These are phyloP conservation scores for Penicillium lividum DNA, from an alignment of 495 filamentous ascomycete genomes.

Conservation along the genomic window DNA sequence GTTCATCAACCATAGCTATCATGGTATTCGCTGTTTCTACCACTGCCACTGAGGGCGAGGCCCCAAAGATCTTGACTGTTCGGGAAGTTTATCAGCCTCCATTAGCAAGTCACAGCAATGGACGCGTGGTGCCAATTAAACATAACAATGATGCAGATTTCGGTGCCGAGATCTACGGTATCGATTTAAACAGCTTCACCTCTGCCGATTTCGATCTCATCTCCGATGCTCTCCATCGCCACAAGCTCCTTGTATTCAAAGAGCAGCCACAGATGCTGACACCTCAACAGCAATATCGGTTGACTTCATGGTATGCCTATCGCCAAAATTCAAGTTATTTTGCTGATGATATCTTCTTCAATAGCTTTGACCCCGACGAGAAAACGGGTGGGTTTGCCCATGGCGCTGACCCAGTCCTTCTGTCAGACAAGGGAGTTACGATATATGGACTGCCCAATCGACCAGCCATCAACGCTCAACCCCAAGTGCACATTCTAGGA, in stretches of 20 bases:
- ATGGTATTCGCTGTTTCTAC: neutral
- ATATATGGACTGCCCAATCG: neutral
- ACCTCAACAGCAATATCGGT: conserved; percentile 32
- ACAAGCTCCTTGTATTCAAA: conserved; percentile 37
- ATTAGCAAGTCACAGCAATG: neutral
- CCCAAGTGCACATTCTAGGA: conserved; percentile 26
- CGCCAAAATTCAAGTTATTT: conserved; percentile 3
- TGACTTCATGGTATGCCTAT: conserved; percentile 29
- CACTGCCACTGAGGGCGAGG: neutral
- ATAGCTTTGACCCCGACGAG: neutral
- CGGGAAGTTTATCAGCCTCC: neutral
- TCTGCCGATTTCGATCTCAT: conserved; percentile 31
- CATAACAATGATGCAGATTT: conserved; percentile 22
- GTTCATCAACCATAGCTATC: neutral
- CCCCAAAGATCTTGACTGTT: neutral
- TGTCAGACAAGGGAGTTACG: neutral
- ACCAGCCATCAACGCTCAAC: neutral
- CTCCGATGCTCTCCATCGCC: conserved; percentile 26
- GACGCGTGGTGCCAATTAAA: neutral
- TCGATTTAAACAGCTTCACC: conserved; percentile 32
- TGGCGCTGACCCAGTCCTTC: neutral
- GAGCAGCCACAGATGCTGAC: conserved; percentile 32
- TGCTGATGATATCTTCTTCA: neutral
- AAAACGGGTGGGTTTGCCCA: neutral
- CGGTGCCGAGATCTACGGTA: conserved; percentile 29